These are phyloP conservation scores for Leccinum disarticulatum DNA, from an alignment of 768 basidiomycete genomes.

Conservation along the genomic window DNA sequence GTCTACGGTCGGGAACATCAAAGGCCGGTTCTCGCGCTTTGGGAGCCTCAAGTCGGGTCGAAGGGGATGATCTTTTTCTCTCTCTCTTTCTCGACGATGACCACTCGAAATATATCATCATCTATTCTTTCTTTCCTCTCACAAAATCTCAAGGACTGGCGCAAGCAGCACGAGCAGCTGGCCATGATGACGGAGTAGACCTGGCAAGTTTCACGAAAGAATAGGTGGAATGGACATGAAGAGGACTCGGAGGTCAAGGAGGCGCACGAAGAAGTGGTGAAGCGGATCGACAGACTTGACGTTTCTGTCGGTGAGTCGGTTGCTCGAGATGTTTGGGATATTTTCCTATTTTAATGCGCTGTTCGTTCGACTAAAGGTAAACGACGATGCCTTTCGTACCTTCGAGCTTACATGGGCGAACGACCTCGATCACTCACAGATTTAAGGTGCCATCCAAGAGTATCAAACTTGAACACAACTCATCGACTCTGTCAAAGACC, in stretches of 20 bases:
- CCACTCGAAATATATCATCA: neutral
- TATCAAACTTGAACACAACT: conserved; percentile 86
- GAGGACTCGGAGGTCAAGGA: conserved; percentile 80
- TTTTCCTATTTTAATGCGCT: conserved; percentile 98
- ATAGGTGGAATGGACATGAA: conserved; percentile 93
- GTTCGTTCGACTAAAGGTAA: conserved; percentile 89
- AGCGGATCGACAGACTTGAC: conserved; percentile 94
- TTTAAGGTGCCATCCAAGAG: conserved; percentile 97
- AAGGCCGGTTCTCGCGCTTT: conserved; percentile 73
- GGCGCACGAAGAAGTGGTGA: conserved; percentile 91
- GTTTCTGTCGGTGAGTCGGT: conserved; percentile 75
- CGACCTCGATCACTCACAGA: conserved; percentile 43
- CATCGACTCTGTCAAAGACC: conserved; percentile 98
- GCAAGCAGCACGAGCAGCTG: conserved; percentile 86
- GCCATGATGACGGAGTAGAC: conserved; percentile 41
- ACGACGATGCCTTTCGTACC: conserved; percentile 5
- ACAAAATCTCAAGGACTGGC: conserved; percentile 70
- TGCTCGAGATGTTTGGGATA: conserved; percentile 94
- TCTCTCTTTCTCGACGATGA: neutral
- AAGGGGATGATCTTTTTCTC: conserved; percentile 18
- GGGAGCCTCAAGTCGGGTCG: conserved; percentile 66
- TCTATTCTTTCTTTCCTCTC: neutral
- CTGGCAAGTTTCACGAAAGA: conserved; percentile 73
- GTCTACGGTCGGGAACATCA: conserved; percentile 67
- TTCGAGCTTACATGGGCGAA: neutral